Conservation (phyloP, 108 stramenopile species). For the Chaetoceros muelleri region DNA sequence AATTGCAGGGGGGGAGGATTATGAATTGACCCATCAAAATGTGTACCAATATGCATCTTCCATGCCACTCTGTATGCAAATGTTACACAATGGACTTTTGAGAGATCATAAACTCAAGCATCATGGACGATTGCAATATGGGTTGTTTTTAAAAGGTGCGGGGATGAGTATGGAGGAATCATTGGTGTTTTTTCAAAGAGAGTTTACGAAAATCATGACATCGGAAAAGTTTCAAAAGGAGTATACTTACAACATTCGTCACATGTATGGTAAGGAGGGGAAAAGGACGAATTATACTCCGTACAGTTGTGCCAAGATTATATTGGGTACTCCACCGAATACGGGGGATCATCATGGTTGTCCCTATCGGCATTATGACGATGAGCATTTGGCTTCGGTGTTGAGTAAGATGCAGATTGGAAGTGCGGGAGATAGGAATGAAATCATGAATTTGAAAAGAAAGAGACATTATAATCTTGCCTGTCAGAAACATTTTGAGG, state of each 20-base stretch:
- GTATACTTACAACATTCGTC: constrained; percentile 92
- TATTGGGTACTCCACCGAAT: constrained; percentile 70
- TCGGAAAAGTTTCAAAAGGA: constrained; percentile 86
- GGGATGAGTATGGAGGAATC: constrained; percentile 91
- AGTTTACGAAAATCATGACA: constrained; percentile 74
- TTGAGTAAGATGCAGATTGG: constrained; percentile 54
- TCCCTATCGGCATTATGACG: constrained; percentile 89
- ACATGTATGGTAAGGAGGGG: constrained; percentile 99
- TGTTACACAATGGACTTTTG: constrained; percentile 73
- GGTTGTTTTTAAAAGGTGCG: constrained; percentile 94
- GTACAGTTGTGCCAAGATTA: constrained; percentile 87
- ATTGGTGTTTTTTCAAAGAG: constrained; percentile 81
- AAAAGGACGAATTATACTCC: constrained; percentile 86
- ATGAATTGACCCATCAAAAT: not conserved
- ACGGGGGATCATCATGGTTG: constrained; percentile 93
- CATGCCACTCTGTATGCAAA: constrained; percentile 96
- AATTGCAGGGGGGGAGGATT: not conserved
- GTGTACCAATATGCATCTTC: constrained; percentile 17
- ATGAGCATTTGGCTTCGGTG: constrained; percentile 48
- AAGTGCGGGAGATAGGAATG: constrained; percentile 39
- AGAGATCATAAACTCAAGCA: constrained; percentile 90
- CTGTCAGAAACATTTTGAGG: constrained; percentile 92
- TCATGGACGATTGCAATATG: constrained; percentile 93
- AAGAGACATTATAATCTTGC: constrained; percentile 85
- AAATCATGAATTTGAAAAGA: constrained; percentile 62